Evolutionary conservation across 148 eudicot genomes (phyloP).

Genomic region (Mesembryanthemum crystallinum): DNA sequence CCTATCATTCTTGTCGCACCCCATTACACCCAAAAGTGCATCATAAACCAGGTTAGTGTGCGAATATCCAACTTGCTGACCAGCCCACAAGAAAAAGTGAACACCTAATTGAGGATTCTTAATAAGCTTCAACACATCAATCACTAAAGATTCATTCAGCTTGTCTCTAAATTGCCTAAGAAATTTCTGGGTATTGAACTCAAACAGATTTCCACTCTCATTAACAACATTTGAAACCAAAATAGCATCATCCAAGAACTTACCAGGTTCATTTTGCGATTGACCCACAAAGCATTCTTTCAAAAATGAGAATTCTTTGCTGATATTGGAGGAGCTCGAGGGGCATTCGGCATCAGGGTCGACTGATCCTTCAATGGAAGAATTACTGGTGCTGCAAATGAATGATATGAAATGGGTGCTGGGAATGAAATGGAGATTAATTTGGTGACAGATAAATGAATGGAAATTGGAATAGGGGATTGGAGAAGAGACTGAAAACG

Average conservation of each 20-base stretch:
- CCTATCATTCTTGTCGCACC: constrained; percentile 32
- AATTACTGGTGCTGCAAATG: constrained; percentile 24
- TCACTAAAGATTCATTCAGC: constrained; percentile 51
- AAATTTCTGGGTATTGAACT: constrained; percentile 45
- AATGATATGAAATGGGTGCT: constrained; percentile 27
- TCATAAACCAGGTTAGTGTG: constrained; percentile 59
- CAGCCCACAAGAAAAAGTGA: constrained; percentile 85
- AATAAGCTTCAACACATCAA: constrained; percentile 60
- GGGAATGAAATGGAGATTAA: background rate
- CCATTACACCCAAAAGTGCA: constrained; percentile 57
- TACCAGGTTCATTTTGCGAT: constrained; percentile 44
- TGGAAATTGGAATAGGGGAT: background rate
- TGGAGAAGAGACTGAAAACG: background rate
- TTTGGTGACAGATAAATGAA: constrained; percentile 5
- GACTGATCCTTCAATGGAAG: constrained; percentile 35
- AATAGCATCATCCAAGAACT: constrained; percentile 41
- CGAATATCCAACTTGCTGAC: constrained; percentile 76
- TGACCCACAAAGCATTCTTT: constrained; percentile 19
- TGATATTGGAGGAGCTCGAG: background rate
- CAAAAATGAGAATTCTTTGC: constrained; percentile 37
- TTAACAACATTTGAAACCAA: constrained; percentile 47
- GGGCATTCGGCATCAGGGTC: constrained; percentile 30
- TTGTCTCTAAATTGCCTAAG: constrained; percentile 67
- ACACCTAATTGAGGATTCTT: constrained; percentile 61
- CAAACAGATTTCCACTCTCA: constrained; percentile 36